These are phyloP conservation scores for Chlorophyllum brunneum DNA, from an alignment of 768 basidiomycete species.

Conservation along the genomic window DNA sequence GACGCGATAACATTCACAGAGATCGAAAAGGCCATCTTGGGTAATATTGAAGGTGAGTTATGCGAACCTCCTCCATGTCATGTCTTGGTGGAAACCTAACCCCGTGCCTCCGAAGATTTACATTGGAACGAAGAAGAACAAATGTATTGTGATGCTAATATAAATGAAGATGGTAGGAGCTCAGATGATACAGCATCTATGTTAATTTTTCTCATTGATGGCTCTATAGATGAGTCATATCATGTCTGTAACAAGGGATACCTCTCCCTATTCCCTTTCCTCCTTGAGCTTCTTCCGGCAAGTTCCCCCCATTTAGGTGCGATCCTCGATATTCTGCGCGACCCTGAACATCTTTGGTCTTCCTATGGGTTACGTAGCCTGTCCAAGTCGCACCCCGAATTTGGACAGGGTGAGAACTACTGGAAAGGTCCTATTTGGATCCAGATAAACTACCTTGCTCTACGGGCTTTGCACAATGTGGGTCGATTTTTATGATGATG, in stretches of 20 bases:
- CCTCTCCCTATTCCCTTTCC: constrained; percentile 90
- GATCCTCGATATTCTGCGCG: constrained; percentile 76
- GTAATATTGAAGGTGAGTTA: constrained; percentile 76
- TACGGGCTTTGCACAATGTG: constrained; percentile 77
- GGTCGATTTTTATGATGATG: constrained; percentile 10
- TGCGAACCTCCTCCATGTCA: background rate
- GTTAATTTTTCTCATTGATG: constrained; percentile 3
- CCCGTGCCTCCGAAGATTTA: constrained; percentile 50
- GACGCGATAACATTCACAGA: constrained; percentile 74
- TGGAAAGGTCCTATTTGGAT: constrained; percentile 98
- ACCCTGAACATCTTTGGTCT: constrained; percentile 90
- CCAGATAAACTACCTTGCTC: constrained; percentile 92
- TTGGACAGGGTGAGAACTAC: constrained; percentile 92
- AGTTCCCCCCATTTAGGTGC: constrained; percentile 76
- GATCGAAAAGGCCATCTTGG: constrained; percentile 76
- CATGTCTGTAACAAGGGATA: constrained; percentile 92
- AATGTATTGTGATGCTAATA: constrained; percentile 91
- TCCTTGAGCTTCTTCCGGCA: constrained; percentile 74
- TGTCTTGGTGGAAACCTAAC: background rate
- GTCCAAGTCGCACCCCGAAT: constrained; percentile 84
- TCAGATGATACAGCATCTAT: constrained; percentile 5
- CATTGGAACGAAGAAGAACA: constrained; percentile 88
- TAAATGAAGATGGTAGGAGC: constrained; percentile 79
- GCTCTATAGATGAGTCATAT: constrained; percentile 75
- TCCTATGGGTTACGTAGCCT: constrained; percentile 85